A percentile compares a stretch with the other conserved stretches of the same genome.
Conservation (phyloP, 495 filamentous ascomycete genomes). For the Massariosphaeria phaeospora region DNA sequence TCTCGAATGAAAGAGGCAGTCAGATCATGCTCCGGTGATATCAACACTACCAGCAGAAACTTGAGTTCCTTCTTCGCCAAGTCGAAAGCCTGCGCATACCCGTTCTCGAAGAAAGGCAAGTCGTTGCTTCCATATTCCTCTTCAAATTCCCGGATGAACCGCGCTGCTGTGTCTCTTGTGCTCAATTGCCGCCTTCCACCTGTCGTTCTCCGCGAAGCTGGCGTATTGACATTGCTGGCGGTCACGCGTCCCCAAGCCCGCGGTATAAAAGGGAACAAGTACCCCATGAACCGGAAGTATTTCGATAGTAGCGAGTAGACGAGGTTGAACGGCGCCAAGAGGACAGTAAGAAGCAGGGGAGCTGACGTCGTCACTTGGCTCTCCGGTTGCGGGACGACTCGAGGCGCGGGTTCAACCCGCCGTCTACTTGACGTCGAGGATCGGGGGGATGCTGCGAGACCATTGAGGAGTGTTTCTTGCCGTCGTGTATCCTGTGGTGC, state of each 20-base stretch:
- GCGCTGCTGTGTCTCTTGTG: constrained; percentile 78
- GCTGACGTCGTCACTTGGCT: constrained; percentile 59
- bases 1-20: constrained; percentile 76
- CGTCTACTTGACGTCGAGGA: constrained; percentile 27
- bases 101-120: constrained; percentile 73
- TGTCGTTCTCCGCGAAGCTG: constrained; percentile 52
- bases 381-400: constrained; percentile 71
- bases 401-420: constrained; percentile 61
- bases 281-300: constrained; percentile 60
- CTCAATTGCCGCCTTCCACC: constrained; percentile 67
- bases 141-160: constrained; percentile 88
- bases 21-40: constrained; percentile 91
- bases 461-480: constrained; percentile 65
- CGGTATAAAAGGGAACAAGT: constrained; percentile 79
- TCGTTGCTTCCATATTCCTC: constrained; percentile 74
- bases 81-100: constrained; percentile 86
- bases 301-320: constrained; percentile 63
- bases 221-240: constrained; percentile 30
- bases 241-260: constrained; percentile 51
- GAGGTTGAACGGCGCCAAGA: constrained; percentile 78
- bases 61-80: constrained; percentile 84
- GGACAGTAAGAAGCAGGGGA: constrained; percentile 65
- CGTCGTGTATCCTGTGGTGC: constrained; percentile 56
- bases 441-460: constrained; percentile 40
- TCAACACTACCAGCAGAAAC: constrained; percentile 76